A percentile compares a stretch with the other conserved stretches of the same genome.
Conservation (phyloP, 2,329 filamentous ascomycete species). For the Biscogniauxia marginata region DNA sequence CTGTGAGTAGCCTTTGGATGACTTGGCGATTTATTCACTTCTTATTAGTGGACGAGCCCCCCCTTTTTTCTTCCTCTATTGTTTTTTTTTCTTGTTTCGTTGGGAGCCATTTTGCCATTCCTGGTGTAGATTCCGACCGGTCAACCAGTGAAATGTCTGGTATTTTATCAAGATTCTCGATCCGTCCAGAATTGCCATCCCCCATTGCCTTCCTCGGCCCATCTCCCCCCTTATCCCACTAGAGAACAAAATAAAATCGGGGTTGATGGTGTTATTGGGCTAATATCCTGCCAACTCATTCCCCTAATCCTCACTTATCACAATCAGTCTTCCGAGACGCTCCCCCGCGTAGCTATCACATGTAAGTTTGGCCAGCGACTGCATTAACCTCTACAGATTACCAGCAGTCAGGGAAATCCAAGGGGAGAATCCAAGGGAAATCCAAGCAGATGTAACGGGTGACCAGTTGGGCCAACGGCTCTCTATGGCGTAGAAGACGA, state of each 20-base stretch:
- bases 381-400: constrained; percentile 16
- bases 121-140: background rate
- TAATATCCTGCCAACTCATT: background rate
- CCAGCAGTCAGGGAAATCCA: background rate
- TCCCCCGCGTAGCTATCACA: constrained; percentile 19
- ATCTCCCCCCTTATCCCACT: background rate
- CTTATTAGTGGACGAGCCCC: too few relatives aligned
- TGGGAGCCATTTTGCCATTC: background rate
- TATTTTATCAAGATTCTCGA: background rate
- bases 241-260: background rate
- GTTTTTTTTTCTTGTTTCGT: background rate
- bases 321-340: too few relatives aligned
- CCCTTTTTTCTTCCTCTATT: background rate
- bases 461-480: background rate
- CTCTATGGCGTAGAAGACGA: background rate
- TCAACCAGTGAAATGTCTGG: background rate
- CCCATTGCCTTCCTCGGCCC: too few relatives aligned
- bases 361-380: constrained; percentile 14
- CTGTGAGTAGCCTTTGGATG: background rate
- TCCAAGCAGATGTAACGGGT: background rate
- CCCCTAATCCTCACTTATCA: background rate
- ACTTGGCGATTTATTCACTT: too few relatives aligned
- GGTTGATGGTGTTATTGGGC: background rate
- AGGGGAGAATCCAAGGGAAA: background rate
- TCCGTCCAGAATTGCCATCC: background rate